Evolutionary conservation across 306 rosid species (phyloP).

Genomic region (Cyclanthera cordifolia): DNA sequence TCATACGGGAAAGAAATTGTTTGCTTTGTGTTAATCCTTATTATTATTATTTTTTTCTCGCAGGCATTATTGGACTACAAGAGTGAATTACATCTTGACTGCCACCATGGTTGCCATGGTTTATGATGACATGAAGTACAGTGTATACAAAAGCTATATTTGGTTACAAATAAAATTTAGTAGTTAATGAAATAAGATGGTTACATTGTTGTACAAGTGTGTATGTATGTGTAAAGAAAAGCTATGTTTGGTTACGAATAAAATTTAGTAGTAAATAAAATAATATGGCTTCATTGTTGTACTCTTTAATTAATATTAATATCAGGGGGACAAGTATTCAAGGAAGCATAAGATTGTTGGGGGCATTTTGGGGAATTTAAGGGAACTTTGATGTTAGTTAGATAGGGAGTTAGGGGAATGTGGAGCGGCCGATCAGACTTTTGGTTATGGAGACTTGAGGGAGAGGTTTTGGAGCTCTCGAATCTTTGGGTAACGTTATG

Average conservation of each 20-base stretch:
- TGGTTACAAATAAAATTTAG: not conserved
- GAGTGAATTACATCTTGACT: constrained; percentile 28
- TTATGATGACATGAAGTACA: not conserved
- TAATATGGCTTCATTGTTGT: not conserved
- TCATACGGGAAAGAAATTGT: too few species aligned
- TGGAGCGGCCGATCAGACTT: too few species aligned
- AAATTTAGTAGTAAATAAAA: not conserved
- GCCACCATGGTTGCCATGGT: not conserved
- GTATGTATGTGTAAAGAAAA: not conserved
- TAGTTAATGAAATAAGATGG: not conserved
- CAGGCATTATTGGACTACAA: constrained; percentile 82
- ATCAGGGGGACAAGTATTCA: too few species aligned
- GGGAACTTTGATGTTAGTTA: too few species aligned
- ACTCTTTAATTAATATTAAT: too few species aligned
- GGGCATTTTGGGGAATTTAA: constrained; percentile 7
- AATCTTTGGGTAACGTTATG: too few species aligned
- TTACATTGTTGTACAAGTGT: not conserved
- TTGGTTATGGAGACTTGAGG: too few species aligned
- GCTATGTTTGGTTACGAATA: not conserved
- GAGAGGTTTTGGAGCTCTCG: too few species aligned
- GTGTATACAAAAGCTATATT: not conserved
- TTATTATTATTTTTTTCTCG: not conserved
- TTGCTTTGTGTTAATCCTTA: not conserved
- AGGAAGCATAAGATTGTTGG: too few species aligned
- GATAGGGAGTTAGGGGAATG: too few species aligned